phyloP scores from a whole-genome alignment of 2,329 filamentous ascomycete genomes.

The Botrytis squamosa region DNA sequence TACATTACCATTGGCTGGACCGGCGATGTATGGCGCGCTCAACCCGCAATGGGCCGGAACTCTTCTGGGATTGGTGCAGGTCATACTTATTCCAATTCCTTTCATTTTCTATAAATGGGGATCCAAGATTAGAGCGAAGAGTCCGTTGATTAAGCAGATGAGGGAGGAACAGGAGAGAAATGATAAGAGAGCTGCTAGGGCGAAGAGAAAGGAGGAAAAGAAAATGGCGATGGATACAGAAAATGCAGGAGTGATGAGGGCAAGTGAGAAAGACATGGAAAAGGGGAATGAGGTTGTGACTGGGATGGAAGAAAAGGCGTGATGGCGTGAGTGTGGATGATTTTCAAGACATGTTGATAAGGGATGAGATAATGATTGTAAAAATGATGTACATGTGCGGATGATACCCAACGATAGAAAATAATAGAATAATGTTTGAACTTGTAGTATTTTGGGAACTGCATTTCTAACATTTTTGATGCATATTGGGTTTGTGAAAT shows the following conservation, averaged over 20 bases:
- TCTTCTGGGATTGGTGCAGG: constrained; percentile 70
- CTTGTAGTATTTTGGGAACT: background rate
- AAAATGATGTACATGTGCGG: background rate
- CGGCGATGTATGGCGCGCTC: constrained; percentile 66
- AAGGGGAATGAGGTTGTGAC: constrained; percentile 5
- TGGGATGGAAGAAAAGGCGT: constrained; percentile 13
- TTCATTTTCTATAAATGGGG: constrained; percentile 72
- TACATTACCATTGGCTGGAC: constrained; percentile 72
- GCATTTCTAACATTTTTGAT: background rate
- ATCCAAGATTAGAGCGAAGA: constrained; percentile 51
- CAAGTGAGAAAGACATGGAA: constrained; percentile 15
- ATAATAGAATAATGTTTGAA: background rate
- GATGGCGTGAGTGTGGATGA: background rate
- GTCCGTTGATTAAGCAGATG: constrained; percentile 44
- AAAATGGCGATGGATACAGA: constrained; percentile 22
- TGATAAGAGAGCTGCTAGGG: constrained; percentile 30
- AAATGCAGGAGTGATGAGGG: background rate
- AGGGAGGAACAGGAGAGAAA: constrained; percentile 38
- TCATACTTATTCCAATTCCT: constrained; percentile 74
- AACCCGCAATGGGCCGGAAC: constrained; percentile 79
- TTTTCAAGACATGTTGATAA: background rate
- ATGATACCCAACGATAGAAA: constrained; percentile 6
- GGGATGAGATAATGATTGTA: background rate
- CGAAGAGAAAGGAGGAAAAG: constrained; percentile 24
- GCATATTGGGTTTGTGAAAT: background rate